Base-by-base conservation (phyloP, 1,284 basidiomycete species). In the Albatrellus sp. region DNA sequence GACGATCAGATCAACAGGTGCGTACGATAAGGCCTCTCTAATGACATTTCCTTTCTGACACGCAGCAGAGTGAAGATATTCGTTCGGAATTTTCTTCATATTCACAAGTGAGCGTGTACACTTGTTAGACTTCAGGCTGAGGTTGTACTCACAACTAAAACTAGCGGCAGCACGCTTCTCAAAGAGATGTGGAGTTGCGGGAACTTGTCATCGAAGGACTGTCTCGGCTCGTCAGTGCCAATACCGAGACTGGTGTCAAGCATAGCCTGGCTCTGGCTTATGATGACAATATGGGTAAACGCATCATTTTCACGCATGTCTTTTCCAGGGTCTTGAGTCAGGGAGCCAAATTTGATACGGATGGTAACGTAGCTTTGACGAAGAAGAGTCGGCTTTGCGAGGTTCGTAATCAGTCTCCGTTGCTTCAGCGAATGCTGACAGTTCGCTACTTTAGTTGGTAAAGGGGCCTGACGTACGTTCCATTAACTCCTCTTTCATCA, bases 191-290 rank as follows among this genome's bases (percentile, higher is more conserved):
- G 2, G 75, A 80, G 46, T 61, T 86, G 29, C 72, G 80, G 13
- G 83, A 88, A 47, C 60, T 85, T 28, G 74, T 86, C 40, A 80
- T 91, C 46, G 73, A 75, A 6, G 88, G 86, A 0, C 72, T 94
- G 2, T 77, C 90, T 0, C 78, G 91, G 50, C 68, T 94, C 5
- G 77, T 94, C 46, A 78, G 76, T 20, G 77, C 89, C 14, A 96
- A 94, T 57, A 83, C 88, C 29, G 88, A 94, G 55, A 84, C 79
- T 51, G 90, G 90, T 11, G 77, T 94, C 54, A 91, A 92, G 60
- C 88, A 91, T 59, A 91, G 86, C 55, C 73, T 94, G 24, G 67
- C 78, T 1, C 65, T 89, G 45, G 88, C 85, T 2, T 92, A 90
- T 54, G 82, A 90, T 54, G 64, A 71, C 24, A 85, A 93, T 55